These are phyloP conservation scores for Lipomyces starkeyi DNA, from an alignment of 805 yeast species.

Conservation along the genomic window DNA sequence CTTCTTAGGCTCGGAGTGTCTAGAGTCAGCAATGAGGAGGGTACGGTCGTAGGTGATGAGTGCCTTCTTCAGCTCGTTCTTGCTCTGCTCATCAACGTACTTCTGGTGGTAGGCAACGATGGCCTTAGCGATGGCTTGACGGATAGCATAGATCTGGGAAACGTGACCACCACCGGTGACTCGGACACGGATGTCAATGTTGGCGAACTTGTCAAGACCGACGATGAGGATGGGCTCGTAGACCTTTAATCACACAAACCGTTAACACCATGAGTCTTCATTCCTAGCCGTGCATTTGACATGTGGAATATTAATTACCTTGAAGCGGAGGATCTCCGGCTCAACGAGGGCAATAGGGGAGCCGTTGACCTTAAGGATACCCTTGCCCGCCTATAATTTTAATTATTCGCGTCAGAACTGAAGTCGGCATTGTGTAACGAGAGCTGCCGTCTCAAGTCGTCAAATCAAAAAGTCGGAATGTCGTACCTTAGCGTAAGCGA, in stretches of 20 bases:
- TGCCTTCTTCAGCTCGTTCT: slow-evolving; percentile 98
- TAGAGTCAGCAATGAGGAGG: slow-evolving; percentile 97
- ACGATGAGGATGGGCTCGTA: slow-evolving; percentile 99
- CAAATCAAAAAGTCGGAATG: background rate
- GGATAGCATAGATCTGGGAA: slow-evolving; percentile 99
- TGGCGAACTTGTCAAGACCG: slow-evolving; percentile 98
- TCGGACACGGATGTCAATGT: slow-evolving; percentile 97
- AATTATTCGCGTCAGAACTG: slow-evolving; percentile 6
- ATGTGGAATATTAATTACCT: slow-evolving; percentile 47
- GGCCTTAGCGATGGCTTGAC: slow-evolving; percentile 99
- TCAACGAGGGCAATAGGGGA: slow-evolving; percentile 98
- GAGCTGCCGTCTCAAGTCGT: background rate
- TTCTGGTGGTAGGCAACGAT: slow-evolving; percentile 99
- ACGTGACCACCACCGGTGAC: slow-evolving; percentile 99
- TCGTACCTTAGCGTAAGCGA: slow-evolving; percentile 70
- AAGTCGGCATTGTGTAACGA: slow-evolving; percentile 1
- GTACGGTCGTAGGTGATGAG: slow-evolving; percentile 98
- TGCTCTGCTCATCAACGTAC: slow-evolving; percentile 98
- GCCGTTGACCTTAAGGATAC: slow-evolving; percentile 99
- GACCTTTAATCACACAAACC: slow-evolving; percentile 51
- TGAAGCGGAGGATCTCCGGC: slow-evolving; percentile 99
- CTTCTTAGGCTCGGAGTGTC: slow-evolving; percentile 99
- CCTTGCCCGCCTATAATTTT: slow-evolving; percentile 89
- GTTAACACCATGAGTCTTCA: background rate
- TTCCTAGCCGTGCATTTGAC: background rate